These are phyloP conservation scores for Epichloe elymi DNA, from an alignment of 2,329 filamentous ascomycete genomes.

Conservation along the genomic window DNA sequence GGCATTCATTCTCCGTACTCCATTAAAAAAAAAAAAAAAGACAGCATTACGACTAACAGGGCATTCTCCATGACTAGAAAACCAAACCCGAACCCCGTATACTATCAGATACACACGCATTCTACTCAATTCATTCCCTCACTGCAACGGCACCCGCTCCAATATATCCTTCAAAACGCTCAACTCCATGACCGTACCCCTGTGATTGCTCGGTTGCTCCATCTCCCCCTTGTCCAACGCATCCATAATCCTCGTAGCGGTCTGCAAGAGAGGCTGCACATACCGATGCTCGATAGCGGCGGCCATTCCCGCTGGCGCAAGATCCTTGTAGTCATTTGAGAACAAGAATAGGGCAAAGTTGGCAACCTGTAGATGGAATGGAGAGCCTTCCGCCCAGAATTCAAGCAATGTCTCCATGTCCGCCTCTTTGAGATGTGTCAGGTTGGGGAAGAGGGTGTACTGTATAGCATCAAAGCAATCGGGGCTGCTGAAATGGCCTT, in stretches of 20 bases:
- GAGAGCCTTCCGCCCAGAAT: conserved; percentile 37
- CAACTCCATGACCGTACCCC: conserved; percentile 25
- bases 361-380: conserved; percentile 44
- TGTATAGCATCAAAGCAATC: conserved; percentile 47
- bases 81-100: not conserved
- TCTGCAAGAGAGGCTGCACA: conserved; percentile 36
- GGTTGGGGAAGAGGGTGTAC: conserved; percentile 46
- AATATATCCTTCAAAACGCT: conserved; percentile 29
- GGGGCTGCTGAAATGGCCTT: conserved; percentile 33
- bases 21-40: not conserved
- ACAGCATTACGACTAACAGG: not conserved
- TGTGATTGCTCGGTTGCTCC: conserved; percentile 16
- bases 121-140: not conserved
- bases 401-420: conserved; percentile 31
- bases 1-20: not conserved
- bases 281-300: conserved; percentile 46
- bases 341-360: conserved; percentile 49
- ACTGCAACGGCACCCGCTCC: conserved; percentile 28
- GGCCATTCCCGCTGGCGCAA: conserved; percentile 43
- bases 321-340: conserved; percentile 27
- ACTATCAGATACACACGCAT: not conserved
- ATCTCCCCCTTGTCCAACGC: conserved; percentile 19
- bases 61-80: not conserved
- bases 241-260: conserved; percentile 24
- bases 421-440: conserved; percentile 31